Percentiles rank a stretch among this genome's conserved stretches.
Evolutionary conservation across 257 asterid genomes (phyloP).

Genomic region (Capsicum chinense): DNA sequence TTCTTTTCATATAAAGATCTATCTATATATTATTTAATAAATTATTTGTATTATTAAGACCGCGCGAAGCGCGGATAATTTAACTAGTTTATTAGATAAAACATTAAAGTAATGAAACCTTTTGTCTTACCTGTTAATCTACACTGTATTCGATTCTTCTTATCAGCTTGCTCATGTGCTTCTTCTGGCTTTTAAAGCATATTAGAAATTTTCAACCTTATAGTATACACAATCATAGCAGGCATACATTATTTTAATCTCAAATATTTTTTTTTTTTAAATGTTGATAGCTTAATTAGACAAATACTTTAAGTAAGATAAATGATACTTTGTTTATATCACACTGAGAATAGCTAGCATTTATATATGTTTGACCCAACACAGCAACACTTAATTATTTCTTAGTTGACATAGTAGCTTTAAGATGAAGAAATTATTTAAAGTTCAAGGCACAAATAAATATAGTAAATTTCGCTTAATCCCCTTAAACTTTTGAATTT

Average conservation of each 20-base stretch:
- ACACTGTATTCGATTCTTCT: background rate
- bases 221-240: background rate
- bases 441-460: background rate
- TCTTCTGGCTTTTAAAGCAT: background rate
- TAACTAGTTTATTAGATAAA: background rate
- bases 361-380: background rate
- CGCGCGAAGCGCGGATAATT: too few species aligned
- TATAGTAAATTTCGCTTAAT: background rate
- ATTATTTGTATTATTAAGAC: too few species aligned
- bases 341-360: background rate
- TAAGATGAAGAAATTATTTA: background rate
- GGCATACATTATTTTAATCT: background rate
- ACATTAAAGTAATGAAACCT: background rate
- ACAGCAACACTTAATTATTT: background rate
- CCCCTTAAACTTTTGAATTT: too few species aligned
- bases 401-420: background rate
- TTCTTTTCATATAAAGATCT: too few species aligned
- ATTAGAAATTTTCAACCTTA: background rate
- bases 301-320: background rate
- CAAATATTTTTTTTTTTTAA: background rate
- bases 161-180: slow-evolving; percentile 6
- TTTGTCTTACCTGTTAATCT: background rate
- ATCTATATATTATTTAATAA: too few species aligned
- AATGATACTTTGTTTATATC: background rate
- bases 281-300: background rate